phyloP scores from a whole-genome alignment of 169 alveolate genomes.

The Cryptosporidium baileyi region DNA sequence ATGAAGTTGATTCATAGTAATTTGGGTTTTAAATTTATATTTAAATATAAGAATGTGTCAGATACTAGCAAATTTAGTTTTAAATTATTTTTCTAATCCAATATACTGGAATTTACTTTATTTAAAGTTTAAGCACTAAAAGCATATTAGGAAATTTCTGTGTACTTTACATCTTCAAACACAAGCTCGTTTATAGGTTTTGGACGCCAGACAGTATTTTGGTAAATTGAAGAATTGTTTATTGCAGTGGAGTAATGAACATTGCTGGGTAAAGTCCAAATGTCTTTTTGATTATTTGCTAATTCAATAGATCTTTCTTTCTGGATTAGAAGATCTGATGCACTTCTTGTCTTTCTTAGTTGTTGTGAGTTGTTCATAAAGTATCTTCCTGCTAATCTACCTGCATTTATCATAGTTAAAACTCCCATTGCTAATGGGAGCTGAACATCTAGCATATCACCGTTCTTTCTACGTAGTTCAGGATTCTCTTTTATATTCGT shows the following conservation, averaged over 20 bases:
- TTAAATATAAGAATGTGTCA: background rate
- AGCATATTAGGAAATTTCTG: constrained; percentile 1
- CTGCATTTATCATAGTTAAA: constrained; percentile 65
- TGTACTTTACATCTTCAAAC: constrained; percentile 25
- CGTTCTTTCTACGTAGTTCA: background rate
- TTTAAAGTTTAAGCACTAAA: no score
- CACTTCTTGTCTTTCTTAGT: constrained; percentile 60
- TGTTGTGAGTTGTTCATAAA: constrained; percentile 39
- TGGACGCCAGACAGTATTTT: constrained; percentile 58
- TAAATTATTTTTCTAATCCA: no score
- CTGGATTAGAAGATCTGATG: constrained; percentile 38
- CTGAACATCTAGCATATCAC: constrained; percentile 43
- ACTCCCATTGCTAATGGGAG: constrained; percentile 70
- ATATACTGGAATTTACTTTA: no score
- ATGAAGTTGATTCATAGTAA: constrained; percentile 47
- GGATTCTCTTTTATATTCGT: background rate
- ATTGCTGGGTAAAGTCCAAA: constrained; percentile 64
- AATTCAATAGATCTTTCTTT: constrained; percentile 56
- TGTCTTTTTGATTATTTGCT: constrained; percentile 21
- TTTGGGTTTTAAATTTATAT: constrained; percentile 62
- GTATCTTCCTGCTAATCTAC: constrained; percentile 60
- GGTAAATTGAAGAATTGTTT: constrained; percentile 6
- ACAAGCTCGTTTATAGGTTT: constrained; percentile 55
- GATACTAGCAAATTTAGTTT: background rate
- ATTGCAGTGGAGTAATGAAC: constrained; percentile 13